Conservation (phyloP, 2,329 filamentous ascomycete species). For the Chalaropsis ovoidea region DNA sequence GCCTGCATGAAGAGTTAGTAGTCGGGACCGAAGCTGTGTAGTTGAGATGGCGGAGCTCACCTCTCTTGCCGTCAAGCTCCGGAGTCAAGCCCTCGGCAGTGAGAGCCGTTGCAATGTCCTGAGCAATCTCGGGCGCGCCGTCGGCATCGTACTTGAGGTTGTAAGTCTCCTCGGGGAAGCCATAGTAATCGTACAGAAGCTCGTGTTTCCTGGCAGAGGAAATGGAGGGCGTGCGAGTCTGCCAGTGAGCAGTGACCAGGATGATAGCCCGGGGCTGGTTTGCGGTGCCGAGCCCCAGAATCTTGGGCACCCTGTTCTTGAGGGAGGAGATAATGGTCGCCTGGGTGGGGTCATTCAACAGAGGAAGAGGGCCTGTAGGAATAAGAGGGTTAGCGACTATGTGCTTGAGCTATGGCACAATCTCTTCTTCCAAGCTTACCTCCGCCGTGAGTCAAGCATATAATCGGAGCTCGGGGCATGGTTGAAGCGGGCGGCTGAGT, state of each 20-base stretch:
- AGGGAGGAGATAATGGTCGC: conserved; percentile 43
- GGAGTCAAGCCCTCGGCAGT: conserved; percentile 38
- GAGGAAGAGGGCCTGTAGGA: conserved; percentile 43
- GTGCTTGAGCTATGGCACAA: background rate
- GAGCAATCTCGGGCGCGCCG: conserved; percentile 45
- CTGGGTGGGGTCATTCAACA: conserved; percentile 47
- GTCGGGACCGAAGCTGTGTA: background rate
- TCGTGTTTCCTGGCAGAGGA: conserved; percentile 40
- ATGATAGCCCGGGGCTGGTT: conserved; percentile 44
- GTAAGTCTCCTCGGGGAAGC: conserved; percentile 49
- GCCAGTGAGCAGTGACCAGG: conserved; percentile 51
- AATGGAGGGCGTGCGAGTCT: conserved; percentile 40
- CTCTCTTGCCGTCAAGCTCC: conserved; percentile 34
- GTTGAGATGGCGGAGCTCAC: background rate
- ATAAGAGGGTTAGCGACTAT: background rate
- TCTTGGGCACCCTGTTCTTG: conserved; percentile 43
- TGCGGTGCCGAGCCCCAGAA: conserved; percentile 45
- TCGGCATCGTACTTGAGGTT: conserved; percentile 46
- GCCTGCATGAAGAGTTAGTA: conserved; percentile 27
- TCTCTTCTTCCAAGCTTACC: conserved; percentile 30
- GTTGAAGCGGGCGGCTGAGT: conserved; percentile 21
- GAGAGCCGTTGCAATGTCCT: conserved; percentile 39
- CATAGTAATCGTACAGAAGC: conserved; percentile 50
- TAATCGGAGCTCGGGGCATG: conserved; percentile 38
- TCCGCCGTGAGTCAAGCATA: conserved; percentile 44